Conservation (phyloP, 2,329 filamentous ascomycete genomes). For the Coniochaeta prunicola region DNA sequence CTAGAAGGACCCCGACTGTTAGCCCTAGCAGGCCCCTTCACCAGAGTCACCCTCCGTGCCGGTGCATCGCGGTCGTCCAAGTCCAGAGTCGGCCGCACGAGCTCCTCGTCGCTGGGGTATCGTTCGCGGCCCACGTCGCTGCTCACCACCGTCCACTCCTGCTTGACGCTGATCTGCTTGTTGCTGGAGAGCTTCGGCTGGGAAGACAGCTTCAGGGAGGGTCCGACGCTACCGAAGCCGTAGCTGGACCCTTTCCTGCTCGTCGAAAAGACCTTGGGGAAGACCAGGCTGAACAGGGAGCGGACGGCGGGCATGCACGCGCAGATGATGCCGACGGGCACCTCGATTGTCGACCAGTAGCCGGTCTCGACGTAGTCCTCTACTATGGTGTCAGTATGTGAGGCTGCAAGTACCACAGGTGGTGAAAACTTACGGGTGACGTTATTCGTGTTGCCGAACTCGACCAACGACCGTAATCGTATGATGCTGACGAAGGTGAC, state of each 20-base stretch:
- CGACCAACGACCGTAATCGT: constrained; percentile 10
- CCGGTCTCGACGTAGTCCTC: constrained; percentile 12
- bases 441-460: constrained; percentile 6
- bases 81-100: neutral
- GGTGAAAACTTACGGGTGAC: constrained; percentile 7
- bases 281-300: constrained; percentile 18
- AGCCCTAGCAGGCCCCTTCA: constrained; percentile 9
- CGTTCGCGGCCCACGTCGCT: constrained; percentile 2
- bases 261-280: constrained; percentile 19
- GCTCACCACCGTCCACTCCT: constrained; percentile 23
- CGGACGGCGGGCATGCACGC: constrained; percentile 25
- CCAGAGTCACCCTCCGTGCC: neutral
- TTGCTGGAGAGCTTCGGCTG: constrained; percentile 5
- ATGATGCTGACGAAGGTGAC: constrained; percentile 19
- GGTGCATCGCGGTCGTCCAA: neutral
- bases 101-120: neutral
- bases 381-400: neutral
- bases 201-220: constrained; percentile 9
- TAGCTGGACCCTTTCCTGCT: constrained; percentile 8
- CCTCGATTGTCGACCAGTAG: constrained; percentile 25
- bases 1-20: neutral
- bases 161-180: constrained; percentile 19
- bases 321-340: constrained; percentile 22
- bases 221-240: neutral
- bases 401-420: neutral